These are phyloP conservation scores for Tothia fuscella DNA, from an alignment of 2,329 filamentous ascomycete species.

Conservation along the genomic window DNA sequence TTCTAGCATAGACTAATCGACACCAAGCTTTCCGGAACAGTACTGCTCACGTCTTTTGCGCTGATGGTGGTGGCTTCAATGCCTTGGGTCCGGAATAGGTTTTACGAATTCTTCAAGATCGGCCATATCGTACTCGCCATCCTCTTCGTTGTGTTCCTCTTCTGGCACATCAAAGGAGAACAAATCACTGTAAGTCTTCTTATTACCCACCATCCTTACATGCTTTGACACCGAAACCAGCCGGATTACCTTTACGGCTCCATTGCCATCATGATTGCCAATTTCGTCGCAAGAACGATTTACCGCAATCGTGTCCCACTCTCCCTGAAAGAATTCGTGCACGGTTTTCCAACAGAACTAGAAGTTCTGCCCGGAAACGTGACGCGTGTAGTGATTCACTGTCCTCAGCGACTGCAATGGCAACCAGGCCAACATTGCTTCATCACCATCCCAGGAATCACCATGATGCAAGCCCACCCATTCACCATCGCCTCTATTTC, in stretches of 20 bases:
- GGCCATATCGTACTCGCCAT: conserved; percentile 17
- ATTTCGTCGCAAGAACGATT: conserved; percentile 14
- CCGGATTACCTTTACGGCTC: conserved; percentile 19
- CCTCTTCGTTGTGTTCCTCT: conserved; percentile 17
- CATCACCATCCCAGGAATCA: conserved; percentile 9
- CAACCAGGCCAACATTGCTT: conserved; percentile 10
- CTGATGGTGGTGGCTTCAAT: conserved; percentile 17
- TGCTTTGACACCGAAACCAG: not conserved
- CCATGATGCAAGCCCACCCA: conserved; percentile 5
- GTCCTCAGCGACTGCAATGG: conserved; percentile 4
- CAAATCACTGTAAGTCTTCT: conserved; percentile 11
- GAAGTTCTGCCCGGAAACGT: conserved; percentile 16
- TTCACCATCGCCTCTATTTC: conserved; percentile 10
- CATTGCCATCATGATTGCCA: conserved; percentile 15
- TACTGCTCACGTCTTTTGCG: conserved; percentile 15
- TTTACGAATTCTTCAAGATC: conserved; percentile 19
- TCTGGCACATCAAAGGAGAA: conserved; percentile 19
- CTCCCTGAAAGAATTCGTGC: conserved; percentile 11
- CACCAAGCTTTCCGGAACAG: conserved; percentile 15
- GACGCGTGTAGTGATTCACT: conserved; percentile 8
- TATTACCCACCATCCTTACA: not conserved
- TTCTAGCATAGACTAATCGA: not conserved
- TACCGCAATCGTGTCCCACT: conserved; percentile 13
- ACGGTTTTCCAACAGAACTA: conserved; percentile 15
- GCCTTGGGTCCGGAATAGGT: conserved; percentile 15